These are phyloP conservation scores for Stephanocyclus meneghinianus DNA, from an alignment of 352 stramenopile species.

Conservation along the genomic window DNA sequence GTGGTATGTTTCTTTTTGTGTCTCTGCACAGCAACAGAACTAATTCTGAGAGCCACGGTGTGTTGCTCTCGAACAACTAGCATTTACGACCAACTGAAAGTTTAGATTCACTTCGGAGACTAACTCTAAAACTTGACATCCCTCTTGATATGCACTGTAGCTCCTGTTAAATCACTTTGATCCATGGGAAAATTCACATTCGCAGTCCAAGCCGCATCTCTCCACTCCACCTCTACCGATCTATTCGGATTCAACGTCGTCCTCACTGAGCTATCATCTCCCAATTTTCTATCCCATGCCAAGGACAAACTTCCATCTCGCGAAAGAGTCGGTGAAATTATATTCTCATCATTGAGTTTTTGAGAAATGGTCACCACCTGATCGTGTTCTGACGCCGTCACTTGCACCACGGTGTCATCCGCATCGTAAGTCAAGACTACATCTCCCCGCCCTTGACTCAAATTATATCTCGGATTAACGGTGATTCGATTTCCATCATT, in stretches of 20 bases:
- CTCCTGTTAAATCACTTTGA: conserved; percentile 65
- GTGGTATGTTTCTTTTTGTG: no score
- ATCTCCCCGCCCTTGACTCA: conserved; percentile 60
- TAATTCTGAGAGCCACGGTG: no score
- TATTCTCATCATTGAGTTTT: conserved; percentile 79
- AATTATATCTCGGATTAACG: conserved; percentile 74
- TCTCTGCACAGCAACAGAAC: background rate
- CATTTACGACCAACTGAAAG: background rate
- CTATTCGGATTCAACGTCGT: conserved; percentile 80
- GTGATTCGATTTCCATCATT: conserved; percentile 69
- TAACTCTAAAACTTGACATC: conserved; percentile 79
- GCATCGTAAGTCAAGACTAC: conserved; percentile 74
- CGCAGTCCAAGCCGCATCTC: conserved; percentile 76
- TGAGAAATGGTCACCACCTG: conserved; percentile 78
- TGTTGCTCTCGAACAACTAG: no score
- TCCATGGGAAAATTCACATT: conserved; percentile 78
- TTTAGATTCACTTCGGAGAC: background rate
- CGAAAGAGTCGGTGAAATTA: conserved; percentile 72
- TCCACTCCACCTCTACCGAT: conserved; percentile 80
- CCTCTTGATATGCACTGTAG: conserved; percentile 78
- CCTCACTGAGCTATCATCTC: conserved; percentile 70
- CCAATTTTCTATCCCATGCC: conserved; percentile 74
- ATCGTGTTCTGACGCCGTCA: conserved; percentile 72
- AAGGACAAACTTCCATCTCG: conserved; percentile 72
- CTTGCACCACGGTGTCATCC: conserved; percentile 67